Percentiles rank a stretch among this genome's conserved stretches.
Conservation (phyloP, 1,284 basidiomycete genomes). For the Melampsora larici-populina region DNA sequence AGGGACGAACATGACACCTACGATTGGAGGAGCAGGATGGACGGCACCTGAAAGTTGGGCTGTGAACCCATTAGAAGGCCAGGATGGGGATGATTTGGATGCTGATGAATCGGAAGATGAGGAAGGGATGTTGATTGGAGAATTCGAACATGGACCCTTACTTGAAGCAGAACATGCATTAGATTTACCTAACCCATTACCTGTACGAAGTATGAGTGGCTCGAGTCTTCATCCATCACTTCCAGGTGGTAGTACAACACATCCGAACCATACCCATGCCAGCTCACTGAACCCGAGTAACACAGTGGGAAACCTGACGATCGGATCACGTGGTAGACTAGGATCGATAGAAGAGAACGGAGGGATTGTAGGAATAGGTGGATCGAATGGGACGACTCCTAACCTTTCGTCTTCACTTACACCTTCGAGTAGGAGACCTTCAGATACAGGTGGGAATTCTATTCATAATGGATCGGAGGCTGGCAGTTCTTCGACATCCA, state of each 20-base stretch:
- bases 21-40: conserved; percentile 26
- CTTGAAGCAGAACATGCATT: conserved; percentile 53
- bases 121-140: conserved; percentile 28
- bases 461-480: conserved; percentile 37
- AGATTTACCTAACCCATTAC: conserved; percentile 27
- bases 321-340: conserved; percentile 18
- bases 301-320: neutral
- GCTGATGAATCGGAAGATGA: conserved; percentile 34
- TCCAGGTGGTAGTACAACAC: no score
- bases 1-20: neutral
- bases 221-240: conserved; percentile 5
- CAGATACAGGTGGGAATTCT: conserved; percentile 31
- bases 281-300: conserved; percentile 27
- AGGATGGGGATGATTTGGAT: conserved; percentile 23
- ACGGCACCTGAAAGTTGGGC: conserved; percentile 43
- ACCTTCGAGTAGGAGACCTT: conserved; percentile 22
- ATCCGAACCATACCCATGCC: conserved; percentile 15
- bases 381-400: neutral
- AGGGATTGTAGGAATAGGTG: no score
- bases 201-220: conserved; percentile 34
- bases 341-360: conserved; percentile 39
- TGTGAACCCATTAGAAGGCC: conserved; percentile 38
- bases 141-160: conserved; percentile 69
- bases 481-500: neutral
- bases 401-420: conserved; percentile 5